A percentile compares a stretch with the other conserved stretches of the same genome.
These are phyloP conservation scores for Symbiotaphrina buchneri DNA, from an alignment of 495 filamentous ascomycete species.

Conservation along the genomic window DNA sequence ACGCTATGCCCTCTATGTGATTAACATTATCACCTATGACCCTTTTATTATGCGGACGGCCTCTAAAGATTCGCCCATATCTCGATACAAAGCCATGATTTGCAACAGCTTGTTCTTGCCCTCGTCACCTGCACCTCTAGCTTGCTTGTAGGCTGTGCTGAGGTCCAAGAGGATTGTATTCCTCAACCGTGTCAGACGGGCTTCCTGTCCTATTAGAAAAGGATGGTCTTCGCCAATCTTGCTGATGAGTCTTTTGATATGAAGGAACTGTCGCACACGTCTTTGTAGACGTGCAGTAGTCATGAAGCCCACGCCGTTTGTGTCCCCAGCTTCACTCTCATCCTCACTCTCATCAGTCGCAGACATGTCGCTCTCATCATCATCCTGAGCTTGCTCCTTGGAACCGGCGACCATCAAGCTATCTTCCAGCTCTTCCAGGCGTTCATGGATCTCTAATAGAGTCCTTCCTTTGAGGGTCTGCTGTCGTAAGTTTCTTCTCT, in stretches of 20 bases:
- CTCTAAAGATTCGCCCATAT: constrained; percentile 51
- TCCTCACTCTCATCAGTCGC: constrained; percentile 24
- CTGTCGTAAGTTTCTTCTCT: constrained; percentile 26
- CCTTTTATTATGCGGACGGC: constrained; percentile 34
- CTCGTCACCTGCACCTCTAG: constrained; percentile 22
- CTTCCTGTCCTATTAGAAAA: constrained; percentile 34
- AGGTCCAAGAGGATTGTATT: constrained; percentile 74
- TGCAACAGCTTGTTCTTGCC: constrained; percentile 38
- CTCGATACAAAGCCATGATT: constrained; percentile 53
- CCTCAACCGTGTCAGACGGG: constrained; percentile 32
- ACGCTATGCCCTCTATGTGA: constrained; percentile 9
- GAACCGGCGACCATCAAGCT: constrained; percentile 30
- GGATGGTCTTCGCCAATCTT: constrained; percentile 34
- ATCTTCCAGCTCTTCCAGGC: constrained; percentile 53
- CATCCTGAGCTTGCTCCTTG: constrained; percentile 13
- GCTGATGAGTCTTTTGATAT: constrained; percentile 24
- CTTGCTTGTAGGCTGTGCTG: constrained; percentile 54
- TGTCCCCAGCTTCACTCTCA: constrained; percentile 13
- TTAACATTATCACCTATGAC: not conserved
- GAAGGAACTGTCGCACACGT: constrained; percentile 32
- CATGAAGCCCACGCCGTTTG: constrained; percentile 8
- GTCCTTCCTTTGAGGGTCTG: constrained; percentile 34
- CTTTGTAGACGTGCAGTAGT: constrained; percentile 22
- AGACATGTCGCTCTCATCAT: constrained; percentile 16
- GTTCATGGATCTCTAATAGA: constrained; percentile 46